Conservation (phyloP, 164 flowering plant species). For the Akebia trifoliata region DNA sequence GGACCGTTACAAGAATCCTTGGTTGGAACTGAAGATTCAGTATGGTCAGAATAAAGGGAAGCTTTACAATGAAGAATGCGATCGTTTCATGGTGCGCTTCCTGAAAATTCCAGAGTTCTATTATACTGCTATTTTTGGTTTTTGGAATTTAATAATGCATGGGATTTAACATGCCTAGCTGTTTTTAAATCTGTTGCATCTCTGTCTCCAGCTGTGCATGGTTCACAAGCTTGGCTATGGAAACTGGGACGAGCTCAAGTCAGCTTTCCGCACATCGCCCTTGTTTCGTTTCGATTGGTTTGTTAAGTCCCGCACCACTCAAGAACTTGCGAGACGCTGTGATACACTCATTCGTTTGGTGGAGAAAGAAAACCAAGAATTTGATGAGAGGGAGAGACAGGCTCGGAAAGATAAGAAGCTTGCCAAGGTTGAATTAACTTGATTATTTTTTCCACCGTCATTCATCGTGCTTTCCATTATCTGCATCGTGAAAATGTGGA, state of each 20-base stretch:
- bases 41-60: conserved; percentile 99
- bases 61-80: conserved; percentile 98
- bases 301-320: conserved; percentile 97
- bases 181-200: not conserved
- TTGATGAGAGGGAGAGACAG: conserved; percentile 94
- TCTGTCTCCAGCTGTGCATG: conserved; percentile 89
- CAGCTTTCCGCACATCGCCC: conserved; percentile 92
- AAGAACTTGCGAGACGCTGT: conserved; percentile 97
- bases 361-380: conserved; percentile 95
- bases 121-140: not conserved
- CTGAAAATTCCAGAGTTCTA: not conserved
- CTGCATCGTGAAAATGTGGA: no score
- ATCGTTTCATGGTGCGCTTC: conserved; percentile 82
- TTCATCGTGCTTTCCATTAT: no score
- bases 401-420: conserved; percentile 97
- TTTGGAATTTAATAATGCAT: no score
- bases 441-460: not conserved
- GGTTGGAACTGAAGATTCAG: conserved; percentile 96
- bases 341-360: conserved; percentile 93
- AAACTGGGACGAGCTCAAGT: conserved; percentile 98
- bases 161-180: no score
- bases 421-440: conserved; percentile 76
- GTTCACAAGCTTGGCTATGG: conserved; percentile 98
- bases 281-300: conserved; percentile 98
- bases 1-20: conserved; percentile 99